Conservation (phyloP, 1,284 basidiomycete genomes). For the Cutaneotrichosporon sp. region DNA sequence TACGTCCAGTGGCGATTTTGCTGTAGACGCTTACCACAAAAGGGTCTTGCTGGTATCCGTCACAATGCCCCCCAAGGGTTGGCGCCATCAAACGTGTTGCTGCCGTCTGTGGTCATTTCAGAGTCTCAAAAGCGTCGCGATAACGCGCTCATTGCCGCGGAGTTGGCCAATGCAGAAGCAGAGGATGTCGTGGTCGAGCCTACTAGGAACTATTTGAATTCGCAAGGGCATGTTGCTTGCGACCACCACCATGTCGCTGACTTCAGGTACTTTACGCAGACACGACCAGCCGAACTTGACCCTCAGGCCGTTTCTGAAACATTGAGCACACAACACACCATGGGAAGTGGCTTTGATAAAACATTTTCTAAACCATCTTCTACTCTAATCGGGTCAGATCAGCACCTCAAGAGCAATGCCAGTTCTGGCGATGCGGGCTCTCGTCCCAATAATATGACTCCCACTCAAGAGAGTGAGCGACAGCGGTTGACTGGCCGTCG, state of each 20-base stretch:
- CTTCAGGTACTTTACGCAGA: conserved; percentile 41
- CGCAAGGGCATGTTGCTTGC: conserved; percentile 29
- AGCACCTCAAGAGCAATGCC: too few relatives aligned
- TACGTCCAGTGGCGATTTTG: too few relatives aligned
- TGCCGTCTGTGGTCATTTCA: conserved; percentile 34
- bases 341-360: too few relatives aligned
- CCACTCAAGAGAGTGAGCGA: conserved; percentile 12
- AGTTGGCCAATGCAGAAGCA: conserved; percentile 15
- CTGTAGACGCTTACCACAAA: background rate
- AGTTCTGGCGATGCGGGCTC: background rate
- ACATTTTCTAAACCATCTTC: too few relatives aligned
- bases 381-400: too few relatives aligned
- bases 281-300: conserved; percentile 23
- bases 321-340: too few relatives aligned
- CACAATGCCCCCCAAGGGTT: conserved; percentile 17
- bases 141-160: conserved; percentile 37
- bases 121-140: conserved; percentile 39
- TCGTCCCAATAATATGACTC: too few relatives aligned
- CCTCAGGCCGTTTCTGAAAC: too few relatives aligned
- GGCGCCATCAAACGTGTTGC: conserved; percentile 23
- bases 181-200: conserved; percentile 7
- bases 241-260: background rate
- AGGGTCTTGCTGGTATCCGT: conserved; percentile 33
- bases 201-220: conserved; percentile 36
- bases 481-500: conserved; percentile 19